phyloP scores from a whole-genome alignment of 2,329 filamentous ascomycete genomes.

The Claviceps sp. region DNA sequence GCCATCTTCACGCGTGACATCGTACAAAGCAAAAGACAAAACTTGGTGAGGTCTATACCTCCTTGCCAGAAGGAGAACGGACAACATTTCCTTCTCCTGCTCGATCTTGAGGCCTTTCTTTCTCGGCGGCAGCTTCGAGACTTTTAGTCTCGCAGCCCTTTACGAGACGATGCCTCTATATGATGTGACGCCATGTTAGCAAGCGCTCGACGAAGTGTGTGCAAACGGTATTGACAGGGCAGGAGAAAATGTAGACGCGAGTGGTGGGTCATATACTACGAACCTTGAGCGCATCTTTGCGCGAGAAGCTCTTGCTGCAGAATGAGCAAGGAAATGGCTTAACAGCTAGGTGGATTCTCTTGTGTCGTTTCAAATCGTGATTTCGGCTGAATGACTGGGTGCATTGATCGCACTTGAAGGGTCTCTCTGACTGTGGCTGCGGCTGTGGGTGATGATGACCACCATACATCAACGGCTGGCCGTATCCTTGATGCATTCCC shows the following conservation, averaged over 20 bases:
- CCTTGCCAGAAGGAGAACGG: constrained; percentile 4
- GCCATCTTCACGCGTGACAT: neutral
- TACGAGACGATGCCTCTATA: constrained; percentile 47
- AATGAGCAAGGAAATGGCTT: constrained; percentile 88
- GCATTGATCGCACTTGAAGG: constrained; percentile 90
- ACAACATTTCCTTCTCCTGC: constrained; percentile 6
- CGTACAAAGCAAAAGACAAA: neutral
- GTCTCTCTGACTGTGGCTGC: constrained; percentile 53
- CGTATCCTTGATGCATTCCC: constrained; percentile 37
- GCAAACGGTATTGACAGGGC: neutral
- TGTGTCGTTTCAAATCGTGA: constrained; percentile 91
- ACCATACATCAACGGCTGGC: constrained; percentile 49
- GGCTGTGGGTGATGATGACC: constrained; percentile 37
- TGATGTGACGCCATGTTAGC: neutral
- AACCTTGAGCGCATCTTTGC: constrained; percentile 96
- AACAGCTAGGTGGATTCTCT: constrained; percentile 84
- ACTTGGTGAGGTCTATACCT: neutral
- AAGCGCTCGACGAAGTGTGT: neutral
- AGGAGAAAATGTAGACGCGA: neutral
- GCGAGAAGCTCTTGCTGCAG: constrained; percentile 93
- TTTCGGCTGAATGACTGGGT: constrained; percentile 91
- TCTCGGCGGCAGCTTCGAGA: constrained; percentile 12
- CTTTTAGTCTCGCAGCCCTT: constrained; percentile 42
- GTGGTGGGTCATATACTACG: constrained; percentile 12
- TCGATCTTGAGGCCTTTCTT: constrained; percentile 8